Percentiles rank a stretch among this genome's conserved stretches.
phyloP scores from a whole-genome alignment of 495 filamentous ascomycete species.

The Penicillium ucsense region DNA sequence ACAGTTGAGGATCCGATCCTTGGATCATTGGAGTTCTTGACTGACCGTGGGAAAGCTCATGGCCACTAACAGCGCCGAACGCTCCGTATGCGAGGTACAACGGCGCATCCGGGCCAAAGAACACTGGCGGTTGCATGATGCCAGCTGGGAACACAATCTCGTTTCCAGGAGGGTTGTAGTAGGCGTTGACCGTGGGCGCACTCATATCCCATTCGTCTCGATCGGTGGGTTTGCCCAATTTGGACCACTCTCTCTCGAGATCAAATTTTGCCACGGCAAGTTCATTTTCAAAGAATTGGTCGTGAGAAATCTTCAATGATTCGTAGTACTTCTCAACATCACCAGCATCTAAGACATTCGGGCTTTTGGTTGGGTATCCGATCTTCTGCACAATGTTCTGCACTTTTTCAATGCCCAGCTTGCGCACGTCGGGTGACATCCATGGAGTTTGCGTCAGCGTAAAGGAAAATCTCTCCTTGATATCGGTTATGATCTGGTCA shows the following conservation, averaged over 20 bases:
- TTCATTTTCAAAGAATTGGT: constrained; percentile 52
- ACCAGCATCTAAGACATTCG: constrained; percentile 50
- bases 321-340: constrained; percentile 51
- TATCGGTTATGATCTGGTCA: constrained; percentile 60
- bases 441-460: constrained; percentile 50
- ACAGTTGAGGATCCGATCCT: neutral
- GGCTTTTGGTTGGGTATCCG: constrained; percentile 58
- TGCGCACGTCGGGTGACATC: constrained; percentile 59
- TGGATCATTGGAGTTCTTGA: neutral
- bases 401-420: constrained; percentile 56
- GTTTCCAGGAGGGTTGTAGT: constrained; percentile 55
- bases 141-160: constrained; percentile 65
- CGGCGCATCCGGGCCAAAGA: constrained; percentile 51
- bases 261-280: constrained; percentile 40
- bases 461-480: constrained; percentile 54
- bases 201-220: constrained; percentile 56
- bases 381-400: constrained; percentile 66
- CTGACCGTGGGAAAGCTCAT: constrained; percentile 61
- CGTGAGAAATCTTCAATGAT: constrained; percentile 39
- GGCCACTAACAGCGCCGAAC: constrained; percentile 60
- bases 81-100: constrained; percentile 60
- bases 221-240: constrained; percentile 51
- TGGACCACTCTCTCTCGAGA: constrained; percentile 42
- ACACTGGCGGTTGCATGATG: constrained; percentile 63
- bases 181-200: constrained; percentile 51